Percentiles rank a stretch among this genome's conserved stretches.
phyloP scores from a whole-genome alignment of 2,329 filamentous ascomycete genomes.

The Neocatenulostroma microsporum region DNA sequence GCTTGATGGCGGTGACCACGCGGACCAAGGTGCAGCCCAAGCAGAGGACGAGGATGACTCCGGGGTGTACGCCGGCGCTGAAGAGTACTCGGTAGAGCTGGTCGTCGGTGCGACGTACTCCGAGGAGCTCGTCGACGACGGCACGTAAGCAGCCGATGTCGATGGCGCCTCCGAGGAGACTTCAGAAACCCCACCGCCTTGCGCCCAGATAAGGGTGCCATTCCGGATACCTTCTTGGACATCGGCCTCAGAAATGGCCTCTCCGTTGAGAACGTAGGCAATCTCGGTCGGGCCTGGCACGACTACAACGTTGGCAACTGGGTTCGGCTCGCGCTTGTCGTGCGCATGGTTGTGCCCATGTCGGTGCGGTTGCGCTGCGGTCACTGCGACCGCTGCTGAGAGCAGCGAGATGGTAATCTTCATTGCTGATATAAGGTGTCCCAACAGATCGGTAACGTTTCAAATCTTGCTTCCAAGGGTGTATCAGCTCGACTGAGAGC shows the following conservation, averaged over 20 bases:
- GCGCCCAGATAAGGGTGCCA: conserved; percentile 57
- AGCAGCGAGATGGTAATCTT: conserved; percentile 31
- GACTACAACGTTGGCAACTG: conserved; percentile 44
- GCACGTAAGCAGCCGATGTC: conserved; percentile 13
- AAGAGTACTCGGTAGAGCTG: background rate
- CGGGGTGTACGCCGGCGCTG: background rate
- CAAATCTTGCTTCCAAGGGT: conserved; percentile 5
- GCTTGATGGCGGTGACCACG: conserved; percentile 3
- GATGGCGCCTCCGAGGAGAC: conserved; percentile 33
- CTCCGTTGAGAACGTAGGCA: conserved; percentile 63
- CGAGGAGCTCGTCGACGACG: conserved; percentile 4
- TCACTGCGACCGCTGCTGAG: conserved; percentile 34
- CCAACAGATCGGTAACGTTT: conserved; percentile 2
- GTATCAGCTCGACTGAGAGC: conserved; percentile 13
- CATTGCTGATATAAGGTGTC: conserved; percentile 22
- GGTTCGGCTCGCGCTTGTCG: conserved; percentile 44
- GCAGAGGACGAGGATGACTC: conserved; percentile 1
- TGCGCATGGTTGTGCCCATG: conserved; percentile 55
- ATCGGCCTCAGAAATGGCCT: conserved; percentile 53
- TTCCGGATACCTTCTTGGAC: conserved; percentile 64
- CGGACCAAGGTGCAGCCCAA: background rate
- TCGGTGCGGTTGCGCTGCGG: conserved; percentile 51
- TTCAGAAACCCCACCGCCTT: conserved; percentile 34
- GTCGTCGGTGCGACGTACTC: conserved; percentile 4
- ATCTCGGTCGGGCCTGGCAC: conserved; percentile 57